Evolutionary conservation across 208 protist species (phyloP).

Genomic region (Crithidia sp.): DNA sequence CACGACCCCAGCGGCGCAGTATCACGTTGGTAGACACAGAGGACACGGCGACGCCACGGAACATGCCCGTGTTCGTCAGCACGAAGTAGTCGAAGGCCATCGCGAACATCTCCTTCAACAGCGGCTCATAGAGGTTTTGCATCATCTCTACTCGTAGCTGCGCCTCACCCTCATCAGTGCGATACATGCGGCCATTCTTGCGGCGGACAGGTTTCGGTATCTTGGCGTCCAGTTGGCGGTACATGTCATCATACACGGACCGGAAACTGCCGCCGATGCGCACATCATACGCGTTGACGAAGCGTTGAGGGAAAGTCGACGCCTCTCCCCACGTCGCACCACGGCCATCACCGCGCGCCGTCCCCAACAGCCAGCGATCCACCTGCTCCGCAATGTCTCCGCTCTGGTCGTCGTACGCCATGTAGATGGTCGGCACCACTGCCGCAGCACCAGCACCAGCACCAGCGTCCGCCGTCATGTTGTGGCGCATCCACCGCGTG

Average conservation of each 20-base stretch:
- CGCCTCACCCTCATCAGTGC: background rate
- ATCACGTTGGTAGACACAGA: conserved; percentile 11
- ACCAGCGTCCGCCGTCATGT: background rate
- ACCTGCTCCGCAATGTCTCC: background rate
- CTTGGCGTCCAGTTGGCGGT: no score
- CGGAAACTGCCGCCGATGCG: background rate
- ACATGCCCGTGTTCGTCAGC: conserved; percentile 4
- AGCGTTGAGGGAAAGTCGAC: background rate
- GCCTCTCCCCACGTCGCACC: background rate
- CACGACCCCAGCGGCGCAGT: conserved; percentile 10
- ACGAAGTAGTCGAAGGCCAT: conserved; percentile 12
- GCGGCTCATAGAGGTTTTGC: background rate
- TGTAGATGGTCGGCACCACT: conserved; percentile 4
- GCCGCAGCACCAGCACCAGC: background rate
- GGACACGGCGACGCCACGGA: conserved; percentile 2
- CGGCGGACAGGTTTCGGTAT: no score
- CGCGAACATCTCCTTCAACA: background rate
- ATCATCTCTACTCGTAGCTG: background rate
- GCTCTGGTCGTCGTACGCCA: background rate
- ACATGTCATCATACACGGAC: no score
- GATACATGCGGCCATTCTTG: no score
- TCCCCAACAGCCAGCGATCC: background rate
- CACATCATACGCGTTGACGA: conserved; percentile 1
- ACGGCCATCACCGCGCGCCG: background rate
- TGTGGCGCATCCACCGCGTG: conserved; percentile 4